Conservation (phyloP, 2,329 filamentous ascomycete species). For the Neonectria faginata region DNA sequence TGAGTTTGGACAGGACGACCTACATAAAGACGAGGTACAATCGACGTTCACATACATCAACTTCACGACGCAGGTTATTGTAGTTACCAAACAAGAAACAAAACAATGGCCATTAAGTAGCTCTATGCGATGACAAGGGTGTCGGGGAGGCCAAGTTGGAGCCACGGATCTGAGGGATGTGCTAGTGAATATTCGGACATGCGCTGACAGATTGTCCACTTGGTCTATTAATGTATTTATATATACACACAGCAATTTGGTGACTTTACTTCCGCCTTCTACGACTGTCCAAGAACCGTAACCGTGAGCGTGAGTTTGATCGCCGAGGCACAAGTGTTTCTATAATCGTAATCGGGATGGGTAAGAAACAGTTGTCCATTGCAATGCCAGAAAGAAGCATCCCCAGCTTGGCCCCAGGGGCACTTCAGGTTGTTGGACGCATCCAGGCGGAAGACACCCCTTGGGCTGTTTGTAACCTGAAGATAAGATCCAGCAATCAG, state of each 20-base stretch:
- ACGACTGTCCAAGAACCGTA: neutral
- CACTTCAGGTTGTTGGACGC: neutral
- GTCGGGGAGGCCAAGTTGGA: too few species aligned
- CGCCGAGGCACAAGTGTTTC: neutral
- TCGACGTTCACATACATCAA: too few species aligned
- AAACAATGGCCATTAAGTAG: neutral
- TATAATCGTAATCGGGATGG: neutral
- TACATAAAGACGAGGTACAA: neutral
- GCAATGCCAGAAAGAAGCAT: neutral
- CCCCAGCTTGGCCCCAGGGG: neutral
- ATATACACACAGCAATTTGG: too few species aligned
- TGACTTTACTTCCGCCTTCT: too few species aligned
- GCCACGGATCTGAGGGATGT: too few species aligned
- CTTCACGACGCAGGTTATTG: too few species aligned
- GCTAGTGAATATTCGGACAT: too few species aligned
- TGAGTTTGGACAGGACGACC: neutral
- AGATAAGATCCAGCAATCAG: neutral
- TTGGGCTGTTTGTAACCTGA: neutral
- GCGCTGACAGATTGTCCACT: too few species aligned
- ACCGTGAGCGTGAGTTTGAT: neutral
- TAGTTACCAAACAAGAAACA: neutral
- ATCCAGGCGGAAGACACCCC: neutral
- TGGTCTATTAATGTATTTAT: too few species aligned
- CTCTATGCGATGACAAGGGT: neutral
- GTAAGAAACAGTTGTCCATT: neutral